Evolutionary conservation across 306 rosid genomes (phyloP), one percentile per base, ranked within the genome.

Genomic region (Neltuma alba): DNA sequence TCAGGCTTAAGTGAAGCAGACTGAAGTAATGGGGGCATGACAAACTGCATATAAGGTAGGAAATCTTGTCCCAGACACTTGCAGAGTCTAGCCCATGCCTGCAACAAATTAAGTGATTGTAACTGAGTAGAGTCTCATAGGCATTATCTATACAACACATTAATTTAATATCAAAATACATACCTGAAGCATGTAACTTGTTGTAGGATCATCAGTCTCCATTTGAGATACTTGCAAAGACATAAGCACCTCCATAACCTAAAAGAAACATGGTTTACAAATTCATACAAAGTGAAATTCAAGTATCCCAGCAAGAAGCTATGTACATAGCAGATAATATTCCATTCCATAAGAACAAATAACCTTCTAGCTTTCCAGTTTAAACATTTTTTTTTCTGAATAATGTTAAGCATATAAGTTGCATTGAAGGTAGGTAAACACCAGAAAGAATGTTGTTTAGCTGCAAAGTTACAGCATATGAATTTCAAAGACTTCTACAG

Each of bases 1-100:
- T 95, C 99, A 23, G 99, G 99, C 91, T 95, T 95, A 70, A 95
- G 97, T 75, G 96, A 89, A 57, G 99, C 99, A 85, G 99, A 95
- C 54, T 75, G 95, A 88, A 95, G 95, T 86, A 95, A 75, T 25
- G 99, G 98, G 31, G 99, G 99, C 99, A 95, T 95, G 76, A 95
- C 98, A 86, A 95, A 94, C 48, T 87, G 89, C 99, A 95, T 92
- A 83, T 92, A 95, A 23, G 99, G 99, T 65, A 95, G 99, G 83
- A 95, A 95, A 87, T 95, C 99, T 90, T 95, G 99, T 61, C 99
- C 97, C 77, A 95, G 90, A 73, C 98, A 95, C 86, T 95, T 92
- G 88, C 99, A 95, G 61, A 95, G 99, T 78, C 99, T 86, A 42
- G 99, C 98, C 99, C 99, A 95, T 63, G 99, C 99, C 99, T 95